Evolutionary conservation across 1,139 yeast genomes (phyloP).

Genomic region (Scheffersomyces titani): DNA sequence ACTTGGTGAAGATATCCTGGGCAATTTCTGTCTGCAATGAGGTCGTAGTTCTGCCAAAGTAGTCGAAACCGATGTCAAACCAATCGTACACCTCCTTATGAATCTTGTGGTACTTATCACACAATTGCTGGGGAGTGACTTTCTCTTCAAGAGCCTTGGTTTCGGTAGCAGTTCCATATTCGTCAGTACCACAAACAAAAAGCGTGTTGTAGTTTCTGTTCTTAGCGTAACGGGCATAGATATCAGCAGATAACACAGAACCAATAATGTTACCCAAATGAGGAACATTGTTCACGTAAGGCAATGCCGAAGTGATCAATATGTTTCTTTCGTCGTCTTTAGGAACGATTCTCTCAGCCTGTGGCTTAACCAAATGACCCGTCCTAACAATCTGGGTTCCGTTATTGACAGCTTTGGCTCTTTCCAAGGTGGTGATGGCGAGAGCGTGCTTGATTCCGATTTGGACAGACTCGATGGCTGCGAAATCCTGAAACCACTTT

Average conservation of each 20-base stretch:
- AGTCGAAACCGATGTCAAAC: constrained; percentile 94
- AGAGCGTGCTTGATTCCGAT: constrained; percentile 41
- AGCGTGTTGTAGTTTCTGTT: constrained; percentile 85
- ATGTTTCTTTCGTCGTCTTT: constrained; percentile 73
- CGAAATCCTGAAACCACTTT: constrained; percentile 47
- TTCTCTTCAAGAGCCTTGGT: constrained; percentile 96
- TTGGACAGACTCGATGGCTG: constrained; percentile 33
- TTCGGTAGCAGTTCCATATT: constrained; percentile 99
- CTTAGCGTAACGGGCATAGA: constrained; percentile 87
- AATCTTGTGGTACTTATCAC: constrained; percentile 84
- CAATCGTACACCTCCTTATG: constrained; percentile 93
- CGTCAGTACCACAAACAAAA: constrained; percentile 95
- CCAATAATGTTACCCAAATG: constrained; percentile 97
- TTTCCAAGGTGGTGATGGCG: constrained; percentile 42
- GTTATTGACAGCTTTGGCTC: constrained; percentile 53
- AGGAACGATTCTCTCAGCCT: constrained; percentile 48
- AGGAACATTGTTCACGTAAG: constrained; percentile 97
- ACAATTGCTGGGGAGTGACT: constrained; percentile 81
- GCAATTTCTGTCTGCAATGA: constrained; percentile 91
- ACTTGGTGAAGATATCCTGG: constrained; percentile 82
- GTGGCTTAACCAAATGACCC: constrained; percentile 41
- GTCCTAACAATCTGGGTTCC: constrained; percentile 52
- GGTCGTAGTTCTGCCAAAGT: constrained; percentile 96
- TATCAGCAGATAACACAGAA: constrained; percentile 92
- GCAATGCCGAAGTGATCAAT: constrained; percentile 91